A percentile compares a stretch with the other conserved stretches of the same genome.
Conservation (phyloP, 2,329 filamentous ascomycete genomes). For the Diaporthe batatas region DNA sequence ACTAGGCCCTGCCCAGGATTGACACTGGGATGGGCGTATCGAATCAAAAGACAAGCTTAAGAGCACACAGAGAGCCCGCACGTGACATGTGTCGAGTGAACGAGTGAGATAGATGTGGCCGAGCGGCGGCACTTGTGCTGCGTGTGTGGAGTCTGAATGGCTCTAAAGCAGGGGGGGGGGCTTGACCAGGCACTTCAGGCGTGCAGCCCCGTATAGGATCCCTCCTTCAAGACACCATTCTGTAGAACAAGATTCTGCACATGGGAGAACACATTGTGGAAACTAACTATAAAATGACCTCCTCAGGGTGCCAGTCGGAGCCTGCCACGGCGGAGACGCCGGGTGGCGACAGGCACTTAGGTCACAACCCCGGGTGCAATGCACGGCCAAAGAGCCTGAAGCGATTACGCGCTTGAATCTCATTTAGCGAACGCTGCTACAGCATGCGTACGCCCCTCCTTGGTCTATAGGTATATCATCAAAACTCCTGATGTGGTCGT, state of each 20-base stretch:
- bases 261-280: background rate
- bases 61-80: constrained; percentile 7
- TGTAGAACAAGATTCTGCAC: background rate
- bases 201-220: no score
- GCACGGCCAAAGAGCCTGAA: background rate
- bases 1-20: constrained; percentile 7
- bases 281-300: no score
- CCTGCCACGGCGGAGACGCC: no score
- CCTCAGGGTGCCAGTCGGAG: no score
- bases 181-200: background rate
- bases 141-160: constrained; percentile 6
- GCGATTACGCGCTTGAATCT: background rate
- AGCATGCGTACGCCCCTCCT: constrained; percentile 16
- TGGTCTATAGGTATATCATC: constrained; percentile 16
- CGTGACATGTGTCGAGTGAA: constrained; percentile 5
- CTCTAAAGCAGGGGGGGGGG: background rate
- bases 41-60: constrained; percentile 24
- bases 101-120: background rate
- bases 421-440: constrained; percentile 10
- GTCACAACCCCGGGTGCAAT: background rate
- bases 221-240: background rate
- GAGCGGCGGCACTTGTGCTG: background rate
- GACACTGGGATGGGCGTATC: background rate
- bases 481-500: constrained; percentile 27
- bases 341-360: background rate